Base-by-base conservation (phyloP, 2,329 filamentous ascomycete genomes). In the Fusarium sp. region DNA sequence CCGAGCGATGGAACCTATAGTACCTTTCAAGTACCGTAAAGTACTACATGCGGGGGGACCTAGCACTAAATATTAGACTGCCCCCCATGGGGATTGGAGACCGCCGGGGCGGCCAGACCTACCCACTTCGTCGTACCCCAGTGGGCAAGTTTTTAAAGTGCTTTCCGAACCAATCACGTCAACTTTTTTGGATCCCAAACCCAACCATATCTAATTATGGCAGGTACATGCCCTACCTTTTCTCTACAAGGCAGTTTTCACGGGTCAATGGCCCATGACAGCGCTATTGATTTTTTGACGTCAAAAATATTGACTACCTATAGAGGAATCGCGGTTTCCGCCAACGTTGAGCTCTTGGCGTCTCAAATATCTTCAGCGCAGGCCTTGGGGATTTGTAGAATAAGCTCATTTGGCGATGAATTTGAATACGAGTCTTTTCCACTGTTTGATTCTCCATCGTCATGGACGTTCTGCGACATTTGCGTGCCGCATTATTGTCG, bases 31-130 rank as follows among this genome's bases (percentile, higher is more conserved):
- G 65, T 67, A 67, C 65, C 65, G 51, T 44, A 15, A 27, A 30
- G 52, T 62, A 69, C 32, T n/a, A n/a, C 46, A 60, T 62, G 53
- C 63, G 63, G 63, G 63, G 63, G 55, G 38, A 65, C 34, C 16
- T 38, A 18, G 43, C 62, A 34, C 48, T 61, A 27, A 55, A 27
- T 25, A 29, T 44, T 54, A 27, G 62, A 27, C 32, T 41, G 32
- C 58, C 63, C 60, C 60, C 61, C 43, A 48, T 45, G 55, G 63
- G 63, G 66, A 52, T 75, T 74, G 74, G 69, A 73, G 74, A 75
- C 71, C 52, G n/a, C 46, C 34, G 34, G 27, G 27, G 55, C 25
- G 45, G 32, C 54, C 38, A 63, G 53, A 44, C 48, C 32, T 53
- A 46, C 52, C 55, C 55, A 66, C 43, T 24, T 49, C 24, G 46